Evolutionary conservation across 2,329 filamentous ascomycete species (phyloP).

Genomic region (Lachnellula willkommii): DNA sequence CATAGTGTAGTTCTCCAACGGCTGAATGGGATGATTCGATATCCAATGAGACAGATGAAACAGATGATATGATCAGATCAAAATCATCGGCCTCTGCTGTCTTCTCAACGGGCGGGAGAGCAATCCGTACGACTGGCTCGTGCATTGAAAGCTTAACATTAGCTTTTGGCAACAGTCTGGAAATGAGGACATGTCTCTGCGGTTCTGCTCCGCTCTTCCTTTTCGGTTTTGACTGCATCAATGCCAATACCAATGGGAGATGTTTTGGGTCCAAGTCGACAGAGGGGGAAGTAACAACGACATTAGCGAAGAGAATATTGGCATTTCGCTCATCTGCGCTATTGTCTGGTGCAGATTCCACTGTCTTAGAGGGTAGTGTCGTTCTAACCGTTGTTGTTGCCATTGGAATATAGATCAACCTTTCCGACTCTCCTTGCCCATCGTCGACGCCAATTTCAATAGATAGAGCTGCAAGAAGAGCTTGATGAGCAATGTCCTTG

Average conservation of each 20-base stretch:
- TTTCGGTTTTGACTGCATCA: constrained; percentile 57
- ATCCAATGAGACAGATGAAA: constrained; percentile 89
- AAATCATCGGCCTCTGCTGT: constrained; percentile 70
- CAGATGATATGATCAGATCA: constrained; percentile 89
- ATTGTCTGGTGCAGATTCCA: constrained; percentile 69
- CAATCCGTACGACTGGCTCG: constrained; percentile 87
- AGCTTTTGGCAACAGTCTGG: constrained; percentile 86
- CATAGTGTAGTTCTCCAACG: constrained; percentile 80
- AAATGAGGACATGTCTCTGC: constrained; percentile 66
- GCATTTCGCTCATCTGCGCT: constrained; percentile 79
- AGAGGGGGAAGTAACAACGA: constrained; percentile 92
- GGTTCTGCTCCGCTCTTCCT: constrained; percentile 39
- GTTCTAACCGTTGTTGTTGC: constrained; percentile 92
- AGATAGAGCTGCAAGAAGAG: constrained; percentile 83
- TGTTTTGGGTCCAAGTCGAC: constrained; percentile 90
- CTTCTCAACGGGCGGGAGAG: constrained; percentile 71
- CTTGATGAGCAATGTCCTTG: constrained; percentile 91
- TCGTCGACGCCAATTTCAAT: constrained; percentile 90
- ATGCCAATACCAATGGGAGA: constrained; percentile 74
- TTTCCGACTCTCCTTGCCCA: constrained; percentile 77
- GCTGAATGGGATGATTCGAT: constrained; percentile 92
- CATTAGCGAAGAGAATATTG: constrained; percentile 93
- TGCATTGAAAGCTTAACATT: constrained; percentile 95
- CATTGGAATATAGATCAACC: constrained; percentile 93
- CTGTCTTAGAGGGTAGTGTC: constrained; percentile 88